These are phyloP conservation scores for Penicillium nordicum DNA, from an alignment of 2,329 filamentous ascomycete species.

Conservation along the genomic window DNA sequence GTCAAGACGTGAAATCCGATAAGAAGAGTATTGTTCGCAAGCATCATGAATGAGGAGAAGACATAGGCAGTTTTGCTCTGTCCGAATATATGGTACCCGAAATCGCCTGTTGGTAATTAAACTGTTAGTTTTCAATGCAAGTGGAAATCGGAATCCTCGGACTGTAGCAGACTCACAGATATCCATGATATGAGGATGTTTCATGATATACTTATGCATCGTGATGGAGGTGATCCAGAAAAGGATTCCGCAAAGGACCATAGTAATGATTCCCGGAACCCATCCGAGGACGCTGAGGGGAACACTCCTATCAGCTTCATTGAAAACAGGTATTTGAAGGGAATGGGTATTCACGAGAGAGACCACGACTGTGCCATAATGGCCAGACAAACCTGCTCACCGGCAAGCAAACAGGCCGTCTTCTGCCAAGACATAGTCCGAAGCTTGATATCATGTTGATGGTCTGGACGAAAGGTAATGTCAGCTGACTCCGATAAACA, in stretches of 20 bases:
- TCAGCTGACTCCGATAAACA: background rate
- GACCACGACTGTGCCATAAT: slow-evolving; percentile 54
- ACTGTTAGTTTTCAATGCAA: background rate
- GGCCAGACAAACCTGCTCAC: slow-evolving; percentile 51
- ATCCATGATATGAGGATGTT: slow-evolving; percentile 49
- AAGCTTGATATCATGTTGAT: slow-evolving; percentile 47
- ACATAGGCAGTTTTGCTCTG: slow-evolving; percentile 44
- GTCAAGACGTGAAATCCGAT: slow-evolving; percentile 52
- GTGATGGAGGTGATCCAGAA: slow-evolving; percentile 53
- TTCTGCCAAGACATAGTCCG: slow-evolving; percentile 55
- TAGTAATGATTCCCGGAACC: slow-evolving; percentile 30
- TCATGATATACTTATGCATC: slow-evolving; percentile 54
- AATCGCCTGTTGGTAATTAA: slow-evolving; percentile 35
- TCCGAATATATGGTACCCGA: slow-evolving; percentile 49
- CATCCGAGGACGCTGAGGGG: slow-evolving; percentile 19
- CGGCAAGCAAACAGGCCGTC: slow-evolving; percentile 47
- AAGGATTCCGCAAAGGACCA: slow-evolving; percentile 43
- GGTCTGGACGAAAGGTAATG: slow-evolving; percentile 12
- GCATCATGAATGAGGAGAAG: slow-evolving; percentile 41
- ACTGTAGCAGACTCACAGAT: slow-evolving; percentile 38
- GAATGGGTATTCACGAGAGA: slow-evolving; percentile 37
- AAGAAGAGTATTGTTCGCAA: slow-evolving; percentile 52
- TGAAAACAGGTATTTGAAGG: background rate
- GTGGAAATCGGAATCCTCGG: too few relatives aligned
- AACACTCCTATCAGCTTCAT: background rate